These are phyloP conservation scores for Curvularia sp. DNA, from an alignment of 2,329 filamentous ascomycete genomes.

Conservation along the genomic window DNA sequence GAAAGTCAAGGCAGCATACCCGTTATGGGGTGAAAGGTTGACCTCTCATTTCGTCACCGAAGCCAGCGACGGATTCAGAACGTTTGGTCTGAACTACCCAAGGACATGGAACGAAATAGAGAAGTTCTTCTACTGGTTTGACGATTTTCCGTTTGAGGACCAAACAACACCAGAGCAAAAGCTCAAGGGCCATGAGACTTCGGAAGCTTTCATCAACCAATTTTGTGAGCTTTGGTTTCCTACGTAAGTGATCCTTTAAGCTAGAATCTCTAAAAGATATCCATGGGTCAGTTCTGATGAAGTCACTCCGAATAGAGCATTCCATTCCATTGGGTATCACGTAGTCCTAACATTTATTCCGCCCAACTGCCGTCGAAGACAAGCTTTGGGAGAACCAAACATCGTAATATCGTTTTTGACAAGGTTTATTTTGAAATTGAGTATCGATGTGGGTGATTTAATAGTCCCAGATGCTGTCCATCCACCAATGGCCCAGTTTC, in stretches of 20 bases:
- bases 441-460: too few relatives aligned
- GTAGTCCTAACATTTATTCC: too few relatives aligned
- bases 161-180: background rate
- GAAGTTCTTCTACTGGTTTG: background rate
- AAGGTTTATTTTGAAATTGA: too few relatives aligned
- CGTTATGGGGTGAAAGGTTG: background rate
- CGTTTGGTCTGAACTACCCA: background rate
- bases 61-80: background rate
- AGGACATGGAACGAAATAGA: background rate
- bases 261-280: background rate
- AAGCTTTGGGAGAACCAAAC: too few relatives aligned
- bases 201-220: background rate
- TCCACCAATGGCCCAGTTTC: too few relatives aligned
- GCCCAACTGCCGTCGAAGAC: too few relatives aligned
- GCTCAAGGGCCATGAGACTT: conserved; percentile 1
- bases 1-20: background rate
- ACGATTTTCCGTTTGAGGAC: background rate
- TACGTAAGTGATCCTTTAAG: background rate
- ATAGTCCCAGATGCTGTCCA: too few relatives aligned
- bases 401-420: too few relatives aligned
- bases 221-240: background rate
- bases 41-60: background rate
- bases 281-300: background rate
- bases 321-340: too few relatives aligned
- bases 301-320: background rate